Base-by-base conservation (phyloP, 768 basidiomycete genomes). In the Rhodotorula taiwanensis region DNA sequence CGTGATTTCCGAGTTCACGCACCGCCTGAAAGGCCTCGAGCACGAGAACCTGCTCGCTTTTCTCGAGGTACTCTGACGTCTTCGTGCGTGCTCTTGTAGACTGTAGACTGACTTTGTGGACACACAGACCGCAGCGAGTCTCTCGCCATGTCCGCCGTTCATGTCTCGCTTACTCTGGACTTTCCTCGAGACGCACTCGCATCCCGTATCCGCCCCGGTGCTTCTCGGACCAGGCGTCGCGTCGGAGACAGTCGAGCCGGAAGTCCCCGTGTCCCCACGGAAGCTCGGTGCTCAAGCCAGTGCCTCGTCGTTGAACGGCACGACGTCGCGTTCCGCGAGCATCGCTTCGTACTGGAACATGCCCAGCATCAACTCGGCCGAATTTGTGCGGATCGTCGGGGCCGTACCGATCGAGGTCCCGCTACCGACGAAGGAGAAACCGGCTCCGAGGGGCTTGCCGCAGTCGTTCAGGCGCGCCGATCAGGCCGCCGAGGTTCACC, bases 141-240 rank as follows among this genome's bases (percentile, higher is more conserved):
- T 10, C 28, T 23, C 51, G 31, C 56, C 23, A n/a, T 48, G 9
- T 27, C 27, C 16, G 0, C 23, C 52, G 9, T 58, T 65, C 55
- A 4, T 44, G 2, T 14, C 30, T 6, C 64, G 64, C n/a, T 44
- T 60, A 21, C 44, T 65, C n/a, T 13, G n/a, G 7, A 13, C 58
- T 23, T 65, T 60, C 44, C 58, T 65, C 58, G 64, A 65, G 23
- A 31, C 53, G n/a, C 36, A 56, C 30, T 60, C 64, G 5, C 58
- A 65, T 28, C 36, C 63, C 0, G 27, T 48, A 20, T 1, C 36
- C 10, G 7, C 15, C 23, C 18, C 34, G 6, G 18, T 25, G n/a
- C 15, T n/a, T 5, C 44, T 28, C 8, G 16, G 15, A 18, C n/a
- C 41, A 0, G 18, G n/a, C 27, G 5, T 25, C 2, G 0, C 47